Conservation (phyloP, 768 basidiomycete genomes). For the Scleroderma citrinum region DNA sequence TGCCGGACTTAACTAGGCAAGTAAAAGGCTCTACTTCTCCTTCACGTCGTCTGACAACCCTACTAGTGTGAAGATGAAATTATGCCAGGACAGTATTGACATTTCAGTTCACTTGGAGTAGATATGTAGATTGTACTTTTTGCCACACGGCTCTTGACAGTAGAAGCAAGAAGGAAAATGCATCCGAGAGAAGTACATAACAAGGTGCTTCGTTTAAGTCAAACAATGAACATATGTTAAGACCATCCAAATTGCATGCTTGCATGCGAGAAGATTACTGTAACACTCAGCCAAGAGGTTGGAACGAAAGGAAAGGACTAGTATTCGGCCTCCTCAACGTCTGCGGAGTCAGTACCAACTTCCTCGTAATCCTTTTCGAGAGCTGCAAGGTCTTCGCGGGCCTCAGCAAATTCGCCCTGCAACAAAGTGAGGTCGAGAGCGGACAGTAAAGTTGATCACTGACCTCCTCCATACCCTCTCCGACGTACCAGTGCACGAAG, state of each 20-base stretch:
- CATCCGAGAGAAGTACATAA: neutral
- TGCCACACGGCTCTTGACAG: no score
- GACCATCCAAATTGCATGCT: neutral
- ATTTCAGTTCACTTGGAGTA: no score
- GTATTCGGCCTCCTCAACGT: slow-evolving; percentile 53
- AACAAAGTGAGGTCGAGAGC: slow-evolving; percentile 6
- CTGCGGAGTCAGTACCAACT: slow-evolving; percentile 73
- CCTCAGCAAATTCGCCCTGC: slow-evolving; percentile 96
- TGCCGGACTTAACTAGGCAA: no score
- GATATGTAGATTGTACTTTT: no score
- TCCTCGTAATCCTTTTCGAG: slow-evolving; percentile 95
- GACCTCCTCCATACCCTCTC: slow-evolving; percentile 98
- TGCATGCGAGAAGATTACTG: neutral
- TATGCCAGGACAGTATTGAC: no score
- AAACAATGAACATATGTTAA: slow-evolving; percentile 1
- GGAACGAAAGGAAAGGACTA: slow-evolving; percentile 22
- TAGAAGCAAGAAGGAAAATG: neutral
- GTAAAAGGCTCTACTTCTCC: no score
- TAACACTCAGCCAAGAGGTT: neutral
- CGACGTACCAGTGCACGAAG: slow-evolving; percentile 92
- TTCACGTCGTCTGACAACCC: no score
- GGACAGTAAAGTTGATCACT: slow-evolving; percentile 7
- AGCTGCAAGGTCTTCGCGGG: slow-evolving; percentile 95
- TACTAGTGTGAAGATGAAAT: no score
- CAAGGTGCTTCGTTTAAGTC: neutral